Conservation (phyloP, 169 alveolate genomes). For the Pseudocohnilembus persalinus region DNA sequence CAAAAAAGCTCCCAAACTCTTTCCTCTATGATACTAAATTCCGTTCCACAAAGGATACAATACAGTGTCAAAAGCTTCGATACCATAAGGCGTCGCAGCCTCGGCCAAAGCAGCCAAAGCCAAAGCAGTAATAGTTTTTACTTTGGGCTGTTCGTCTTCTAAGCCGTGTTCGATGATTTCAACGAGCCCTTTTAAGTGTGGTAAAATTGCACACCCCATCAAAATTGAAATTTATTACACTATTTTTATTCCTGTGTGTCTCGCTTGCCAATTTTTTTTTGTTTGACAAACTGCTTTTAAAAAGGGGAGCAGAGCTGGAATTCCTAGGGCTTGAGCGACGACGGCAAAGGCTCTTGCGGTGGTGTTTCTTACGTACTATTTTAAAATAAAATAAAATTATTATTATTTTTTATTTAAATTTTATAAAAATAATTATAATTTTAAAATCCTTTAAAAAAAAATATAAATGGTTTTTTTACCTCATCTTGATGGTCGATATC, state of each 20-base stretch:
- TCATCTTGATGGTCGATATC: conserved; percentile 99
- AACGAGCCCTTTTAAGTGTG: conserved; percentile 96
- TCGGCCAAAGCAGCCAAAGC: conserved; percentile 99
- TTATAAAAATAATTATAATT: too few relatives aligned
- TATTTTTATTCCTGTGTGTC: conserved; percentile 99
- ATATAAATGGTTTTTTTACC: too few relatives aligned
- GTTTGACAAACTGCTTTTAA: conserved; percentile 98
- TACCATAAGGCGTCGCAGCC: conserved; percentile 99
- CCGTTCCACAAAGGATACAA: conserved; percentile 98
- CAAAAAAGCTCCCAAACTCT: conserved; percentile 97
- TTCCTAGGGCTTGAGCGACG: conserved; percentile 99
- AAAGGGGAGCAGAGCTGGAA: conserved; percentile 96
- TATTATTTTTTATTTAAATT: too few relatives aligned
- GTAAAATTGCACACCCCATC: conserved; percentile 99
- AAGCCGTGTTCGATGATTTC: conserved; percentile 97
- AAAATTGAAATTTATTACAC: conserved; percentile 97
- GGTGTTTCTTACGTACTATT: conserved; percentile 96
- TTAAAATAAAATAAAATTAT: too few relatives aligned
- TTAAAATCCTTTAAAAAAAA: too few relatives aligned
- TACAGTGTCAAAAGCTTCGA: conserved; percentile 98
- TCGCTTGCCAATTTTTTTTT: conserved; percentile 98
- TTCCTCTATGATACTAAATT: conserved; percentile 97
- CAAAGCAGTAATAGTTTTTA: conserved; percentile 98
- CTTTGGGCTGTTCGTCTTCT: conserved; percentile 94
- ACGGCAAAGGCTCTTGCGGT: conserved; percentile 99